A percentile compares a stretch with the other conserved stretches of the same genome.
Evolutionary conservation across 768 basidiomycete genomes (phyloP).

Genomic region (Boletus sensibilis): DNA sequence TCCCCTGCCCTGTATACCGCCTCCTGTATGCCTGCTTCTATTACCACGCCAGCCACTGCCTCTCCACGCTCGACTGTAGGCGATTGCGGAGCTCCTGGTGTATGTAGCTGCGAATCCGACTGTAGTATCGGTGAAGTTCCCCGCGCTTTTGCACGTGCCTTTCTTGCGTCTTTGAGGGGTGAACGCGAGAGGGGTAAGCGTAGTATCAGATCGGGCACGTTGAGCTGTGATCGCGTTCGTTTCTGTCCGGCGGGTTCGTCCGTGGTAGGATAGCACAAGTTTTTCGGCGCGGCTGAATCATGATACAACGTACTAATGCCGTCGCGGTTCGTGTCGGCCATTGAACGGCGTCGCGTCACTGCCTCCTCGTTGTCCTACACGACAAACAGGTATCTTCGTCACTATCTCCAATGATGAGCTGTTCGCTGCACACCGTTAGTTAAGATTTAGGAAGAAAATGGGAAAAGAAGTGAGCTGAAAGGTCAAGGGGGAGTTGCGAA

Average conservation of each 20-base stretch:
- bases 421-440: neutral
- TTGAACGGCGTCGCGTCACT: conserved; percentile 7
- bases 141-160: conserved; percentile 25
- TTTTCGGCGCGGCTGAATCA: neutral
- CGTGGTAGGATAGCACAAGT: neutral
- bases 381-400: neutral
- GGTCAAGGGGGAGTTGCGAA: neutral
- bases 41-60: neutral
- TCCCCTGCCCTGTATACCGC: neutral
- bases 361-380: neutral
- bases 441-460: neutral
- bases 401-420: neutral
- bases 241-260: conserved; percentile 10
- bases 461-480: neutral
- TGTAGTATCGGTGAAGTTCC: conserved; percentile 25
- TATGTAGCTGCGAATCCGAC: neutral
- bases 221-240: conserved; percentile 52
- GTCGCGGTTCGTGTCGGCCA: conserved; percentile 19
- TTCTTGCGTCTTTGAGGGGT: conserved; percentile 53
- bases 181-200: conserved; percentile 44
- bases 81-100: neutral
- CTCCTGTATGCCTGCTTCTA: neutral
- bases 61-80: neutral
- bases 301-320: conserved; percentile 4
- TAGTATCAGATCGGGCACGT: conserved; percentile 46